A percentile compares a stretch with the other conserved stretches of the same genome.
Evolutionary conservation across 2,329 filamentous ascomycete genomes (phyloP).

Genomic region (Taxawa tesnikishii): DNA sequence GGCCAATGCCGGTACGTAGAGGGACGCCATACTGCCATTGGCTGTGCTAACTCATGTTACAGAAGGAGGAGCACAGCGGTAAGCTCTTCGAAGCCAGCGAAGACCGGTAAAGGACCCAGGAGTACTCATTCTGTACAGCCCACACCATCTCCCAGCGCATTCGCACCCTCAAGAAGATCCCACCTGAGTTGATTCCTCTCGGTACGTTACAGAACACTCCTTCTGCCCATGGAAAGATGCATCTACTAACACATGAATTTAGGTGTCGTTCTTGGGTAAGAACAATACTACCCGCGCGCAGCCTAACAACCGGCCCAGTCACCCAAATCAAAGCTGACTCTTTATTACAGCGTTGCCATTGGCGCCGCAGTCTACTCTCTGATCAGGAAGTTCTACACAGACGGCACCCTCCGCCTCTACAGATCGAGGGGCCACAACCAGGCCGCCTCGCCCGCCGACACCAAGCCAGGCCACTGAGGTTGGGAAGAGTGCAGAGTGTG

Average conservation of each 20-base stretch:
- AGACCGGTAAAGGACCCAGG: background rate
- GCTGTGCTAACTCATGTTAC: conserved; percentile 7
- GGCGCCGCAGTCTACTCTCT: conserved; percentile 72
- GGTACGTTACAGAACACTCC: too few species aligned
- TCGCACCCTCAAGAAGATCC: conserved; percentile 77
- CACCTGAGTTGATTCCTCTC: conserved; percentile 86
- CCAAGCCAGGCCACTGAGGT: conserved; percentile 7
- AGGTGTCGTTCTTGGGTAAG: conserved; percentile 82
- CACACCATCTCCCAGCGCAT: conserved; percentile 96
- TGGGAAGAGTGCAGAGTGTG: too few species aligned
- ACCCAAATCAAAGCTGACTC: conserved; percentile 9
- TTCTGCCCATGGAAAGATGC: too few species aligned
- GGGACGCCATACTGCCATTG: background rate
- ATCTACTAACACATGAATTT: too few species aligned
- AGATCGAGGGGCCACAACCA: conserved; percentile 10
- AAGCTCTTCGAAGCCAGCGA: conserved; percentile 22
- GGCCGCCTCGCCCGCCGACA: conserved; percentile 7
- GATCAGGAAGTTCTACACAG: conserved; percentile 67
- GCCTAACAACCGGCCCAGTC: conserved; percentile 5
- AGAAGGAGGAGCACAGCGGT: conserved; percentile 57
- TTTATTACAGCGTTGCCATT: conserved; percentile 50
- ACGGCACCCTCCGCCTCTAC: conserved; percentile 69
- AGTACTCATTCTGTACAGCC: conserved; percentile 40
- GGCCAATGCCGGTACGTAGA: conserved; percentile 20
- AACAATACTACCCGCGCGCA: background rate